Conservation (phyloP, 2,329 filamentous ascomycete genomes). For the Fusarium sambucinum region DNA sequence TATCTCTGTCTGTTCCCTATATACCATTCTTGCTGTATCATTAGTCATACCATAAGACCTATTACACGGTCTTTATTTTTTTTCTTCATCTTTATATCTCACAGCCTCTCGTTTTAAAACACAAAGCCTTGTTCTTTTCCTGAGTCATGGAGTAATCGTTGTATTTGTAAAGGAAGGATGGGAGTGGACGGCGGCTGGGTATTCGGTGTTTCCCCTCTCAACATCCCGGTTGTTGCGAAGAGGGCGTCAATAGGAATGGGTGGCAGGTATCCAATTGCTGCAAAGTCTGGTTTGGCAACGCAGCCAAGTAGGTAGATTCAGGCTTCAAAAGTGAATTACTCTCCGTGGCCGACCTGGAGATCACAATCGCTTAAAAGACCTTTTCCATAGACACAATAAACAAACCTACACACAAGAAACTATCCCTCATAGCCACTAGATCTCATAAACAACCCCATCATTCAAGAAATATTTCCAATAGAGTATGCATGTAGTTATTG, state of each 20-base stretch:
- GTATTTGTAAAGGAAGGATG: constrained; percentile 26
- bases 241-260: background rate
- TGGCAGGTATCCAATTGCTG: constrained; percentile 3
- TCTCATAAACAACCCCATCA: too few relatives aligned
- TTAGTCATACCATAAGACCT: constrained; percentile 34
- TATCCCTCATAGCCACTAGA: too few relatives aligned
- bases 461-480: background rate
- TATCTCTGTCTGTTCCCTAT: constrained; percentile 10
- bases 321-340: background rate
- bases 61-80: constrained; percentile 20
- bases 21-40: constrained; percentile 45
- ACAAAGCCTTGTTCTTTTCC: constrained; percentile 16
- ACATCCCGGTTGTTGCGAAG: constrained; percentile 11
- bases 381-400: constrained; percentile 26
- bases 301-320: constrained; percentile 20
- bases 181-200: constrained; percentile 12
- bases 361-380: constrained; percentile 5
- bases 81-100: constrained; percentile 10
- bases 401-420: background rate
- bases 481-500: constrained; percentile 5
- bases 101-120: constrained; percentile 19
- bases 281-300: background rate
- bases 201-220: constrained; percentile 19
- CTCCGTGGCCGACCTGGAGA: background rate
- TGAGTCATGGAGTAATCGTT: constrained; percentile 28